These are phyloP conservation scores for Coprinopsis cinerea DNA, from an alignment of 768 basidiomycete species.

Conservation along the genomic window DNA sequence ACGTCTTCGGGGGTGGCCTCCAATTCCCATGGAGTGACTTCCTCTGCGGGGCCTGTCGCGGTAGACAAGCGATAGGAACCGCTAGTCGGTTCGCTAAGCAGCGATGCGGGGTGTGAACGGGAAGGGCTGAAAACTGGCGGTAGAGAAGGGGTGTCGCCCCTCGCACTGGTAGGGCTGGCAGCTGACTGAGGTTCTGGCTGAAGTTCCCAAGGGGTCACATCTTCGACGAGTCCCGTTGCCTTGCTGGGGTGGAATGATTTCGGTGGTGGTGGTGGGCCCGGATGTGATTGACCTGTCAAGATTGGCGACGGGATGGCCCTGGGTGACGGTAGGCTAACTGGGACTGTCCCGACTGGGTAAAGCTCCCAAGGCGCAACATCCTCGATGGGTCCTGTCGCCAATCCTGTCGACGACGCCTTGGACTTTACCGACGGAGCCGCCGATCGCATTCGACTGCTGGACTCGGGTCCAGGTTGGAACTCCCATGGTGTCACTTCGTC, in stretches of 20 bases:
- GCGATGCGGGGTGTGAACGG: slow-evolving; percentile 4
- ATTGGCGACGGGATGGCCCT: neutral
- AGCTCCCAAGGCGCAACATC: slow-evolving; percentile 32
- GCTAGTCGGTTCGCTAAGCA: slow-evolving; percentile 7
- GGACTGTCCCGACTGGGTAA: slow-evolving; percentile 23
- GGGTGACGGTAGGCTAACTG: slow-evolving; percentile 4
- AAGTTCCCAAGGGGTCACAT: slow-evolving; percentile 22
- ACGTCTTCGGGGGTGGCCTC: slow-evolving; percentile 13
- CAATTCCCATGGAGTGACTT: slow-evolving; percentile 26
- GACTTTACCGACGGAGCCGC: slow-evolving; percentile 13
- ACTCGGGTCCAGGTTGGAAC: slow-evolving; percentile 8
- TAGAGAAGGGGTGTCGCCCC: neutral
- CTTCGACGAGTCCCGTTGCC: slow-evolving; percentile 13
- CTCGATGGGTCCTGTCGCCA: slow-evolving; percentile 21
- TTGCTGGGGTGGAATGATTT: slow-evolving; percentile 6
- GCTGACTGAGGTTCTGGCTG: slow-evolving; percentile 8
- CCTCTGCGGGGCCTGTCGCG: slow-evolving; percentile 20
- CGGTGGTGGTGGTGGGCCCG: slow-evolving; percentile 1
- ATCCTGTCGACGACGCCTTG: slow-evolving; percentile 13
- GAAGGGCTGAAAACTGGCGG: slow-evolving; percentile 2
- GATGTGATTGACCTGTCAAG: neutral
- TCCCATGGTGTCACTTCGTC: slow-evolving; percentile 14
- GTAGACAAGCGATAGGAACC: slow-evolving; percentile 9
- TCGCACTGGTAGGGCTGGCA: neutral
- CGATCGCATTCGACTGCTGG: slow-evolving; percentile 1